phyloP scores from a whole-genome alignment of 208 protist genomes.

The Tritrichomonas foetus region DNA sequence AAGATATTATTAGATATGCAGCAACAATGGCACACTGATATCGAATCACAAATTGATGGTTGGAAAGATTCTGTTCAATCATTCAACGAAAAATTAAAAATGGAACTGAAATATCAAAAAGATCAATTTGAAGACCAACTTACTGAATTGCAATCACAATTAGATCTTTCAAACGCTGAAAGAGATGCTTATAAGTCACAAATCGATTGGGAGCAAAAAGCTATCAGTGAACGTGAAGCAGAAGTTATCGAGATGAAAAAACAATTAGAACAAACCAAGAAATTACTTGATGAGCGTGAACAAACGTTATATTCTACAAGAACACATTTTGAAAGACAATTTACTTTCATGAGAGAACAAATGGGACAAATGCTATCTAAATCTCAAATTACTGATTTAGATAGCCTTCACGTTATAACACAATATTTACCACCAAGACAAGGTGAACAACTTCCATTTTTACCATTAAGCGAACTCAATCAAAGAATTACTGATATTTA shows the following conservation, averaged over 20 bases:
- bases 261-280: background rate
- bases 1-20: slow-evolving; percentile 25
- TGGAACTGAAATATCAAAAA: slow-evolving; percentile 12
- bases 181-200: slow-evolving; percentile 17
- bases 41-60: background rate
- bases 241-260: slow-evolving; percentile 11
- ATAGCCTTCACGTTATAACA: background rate
- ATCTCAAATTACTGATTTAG: background rate
- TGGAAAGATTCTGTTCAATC: background rate
- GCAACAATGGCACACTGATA: background rate
- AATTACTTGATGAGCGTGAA: slow-evolving; percentile 16
- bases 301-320: background rate
- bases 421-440: background rate
- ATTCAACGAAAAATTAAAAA: background rate
- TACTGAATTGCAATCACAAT: background rate
- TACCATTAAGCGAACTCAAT: background rate
- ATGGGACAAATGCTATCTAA: background rate
- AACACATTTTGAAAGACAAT: background rate
- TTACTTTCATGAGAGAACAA: slow-evolving; percentile 34
- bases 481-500: slow-evolving; percentile 15
- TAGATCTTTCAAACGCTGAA: background rate
- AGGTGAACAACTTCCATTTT: background rate
- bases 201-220: slow-evolving; percentile 25
- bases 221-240: background rate
- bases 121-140: slow-evolving; percentile 18